Evolutionary conservation across 2,329 filamentous ascomycete genomes (phyloP).

Genomic region (Lachnellula arida): DNA sequence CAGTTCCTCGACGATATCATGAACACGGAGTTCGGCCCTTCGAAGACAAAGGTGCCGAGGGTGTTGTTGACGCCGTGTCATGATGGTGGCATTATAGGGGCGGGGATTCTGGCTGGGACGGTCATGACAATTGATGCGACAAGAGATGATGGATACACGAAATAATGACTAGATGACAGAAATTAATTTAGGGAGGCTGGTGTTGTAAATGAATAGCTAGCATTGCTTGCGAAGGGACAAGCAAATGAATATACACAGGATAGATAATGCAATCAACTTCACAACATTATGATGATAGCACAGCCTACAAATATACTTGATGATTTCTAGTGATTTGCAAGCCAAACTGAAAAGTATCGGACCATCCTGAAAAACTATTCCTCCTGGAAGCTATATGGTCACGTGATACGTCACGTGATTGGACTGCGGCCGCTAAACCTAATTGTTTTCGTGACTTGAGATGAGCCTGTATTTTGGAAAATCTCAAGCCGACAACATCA

Average conservation of each 20-base stretch:
- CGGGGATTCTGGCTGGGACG: constrained; percentile 51
- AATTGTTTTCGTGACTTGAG: not conserved
- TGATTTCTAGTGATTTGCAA: not conserved
- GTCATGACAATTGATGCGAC: constrained; percentile 6
- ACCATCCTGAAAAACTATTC: too few species aligned
- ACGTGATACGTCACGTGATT: not conserved
- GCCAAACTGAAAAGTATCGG: too few species aligned
- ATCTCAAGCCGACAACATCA: not conserved
- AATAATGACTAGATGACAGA: not conserved
- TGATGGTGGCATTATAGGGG: constrained; percentile 57
- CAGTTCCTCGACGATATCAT: constrained; percentile 57
- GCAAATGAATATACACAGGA: not conserved
- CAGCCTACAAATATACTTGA: not conserved
- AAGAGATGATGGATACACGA: not conserved
- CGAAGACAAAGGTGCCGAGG: constrained; percentile 30
- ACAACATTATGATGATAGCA: not conserved
- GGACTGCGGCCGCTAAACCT: not conserved
- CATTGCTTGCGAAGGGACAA: not conserved
- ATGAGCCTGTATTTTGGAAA: not conserved
- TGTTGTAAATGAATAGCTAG: not conserved
- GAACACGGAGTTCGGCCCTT: constrained; percentile 34
- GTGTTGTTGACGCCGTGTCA: constrained; percentile 53
- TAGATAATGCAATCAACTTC: not conserved
- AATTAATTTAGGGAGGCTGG: not conserved
- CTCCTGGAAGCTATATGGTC: too few species aligned